Conservation (phyloP, 345 rosid genomes). For the Populus alba region DNA sequence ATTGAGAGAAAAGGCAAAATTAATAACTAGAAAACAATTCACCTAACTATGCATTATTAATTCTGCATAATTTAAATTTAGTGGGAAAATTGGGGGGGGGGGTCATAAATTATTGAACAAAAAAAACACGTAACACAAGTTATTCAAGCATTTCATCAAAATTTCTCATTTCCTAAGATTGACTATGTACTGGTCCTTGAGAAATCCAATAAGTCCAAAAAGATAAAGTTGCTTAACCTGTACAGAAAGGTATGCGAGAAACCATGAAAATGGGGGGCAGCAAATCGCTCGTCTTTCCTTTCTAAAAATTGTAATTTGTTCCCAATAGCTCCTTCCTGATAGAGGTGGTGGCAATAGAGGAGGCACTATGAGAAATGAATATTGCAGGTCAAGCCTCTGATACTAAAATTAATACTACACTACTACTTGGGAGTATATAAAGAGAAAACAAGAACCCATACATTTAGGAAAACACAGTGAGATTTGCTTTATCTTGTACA, state of each 20-base stretch:
- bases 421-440: background rate
- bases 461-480: conserved; percentile 62
- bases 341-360: conserved; percentile 73
- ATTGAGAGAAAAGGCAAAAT: background rate
- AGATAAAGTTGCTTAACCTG: conserved; percentile 50
- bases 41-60: background rate
- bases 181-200: no score
- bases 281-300: conserved; percentile 55
- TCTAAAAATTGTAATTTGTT: conserved; percentile 52
- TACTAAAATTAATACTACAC: background rate
- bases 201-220: background rate
- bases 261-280: conserved; percentile 79
- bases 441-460: conserved; percentile 29
- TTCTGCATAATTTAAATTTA: background rate
- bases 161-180: background rate
- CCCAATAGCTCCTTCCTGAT: conserved; percentile 68
- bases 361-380: conserved; percentile 61
- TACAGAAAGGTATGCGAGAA: conserved; percentile 53
- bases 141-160: background rate
- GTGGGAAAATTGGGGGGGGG: background rate
- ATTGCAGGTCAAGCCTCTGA: background rate
- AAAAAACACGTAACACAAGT: no score
- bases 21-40: background rate
- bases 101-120: background rate
- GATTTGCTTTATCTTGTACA: conserved; percentile 53